Evolutionary conservation across 2,329 filamentous ascomycete species (phyloP).

Genomic region (Botrytis paeoniae): DNA sequence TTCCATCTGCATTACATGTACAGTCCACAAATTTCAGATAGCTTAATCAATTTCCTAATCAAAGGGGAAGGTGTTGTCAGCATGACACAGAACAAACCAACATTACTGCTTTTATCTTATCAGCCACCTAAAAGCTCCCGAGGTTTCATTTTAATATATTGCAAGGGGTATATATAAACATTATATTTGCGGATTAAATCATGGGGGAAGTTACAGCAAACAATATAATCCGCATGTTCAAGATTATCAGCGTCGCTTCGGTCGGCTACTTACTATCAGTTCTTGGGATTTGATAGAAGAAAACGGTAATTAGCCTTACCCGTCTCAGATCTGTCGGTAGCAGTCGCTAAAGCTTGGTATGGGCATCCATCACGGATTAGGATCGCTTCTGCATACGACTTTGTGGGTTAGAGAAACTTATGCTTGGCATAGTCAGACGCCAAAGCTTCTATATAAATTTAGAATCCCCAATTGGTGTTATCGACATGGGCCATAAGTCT

Average conservation of each 20-base stretch:
- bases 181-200: neutral
- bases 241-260: neutral
- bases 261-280: neutral
- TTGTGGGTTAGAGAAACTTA: neutral
- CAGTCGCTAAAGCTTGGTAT: neutral
- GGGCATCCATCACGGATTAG: neutral
- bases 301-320: neutral
- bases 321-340: neutral
- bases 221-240: neutral
- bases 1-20: no score
- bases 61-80: neutral
- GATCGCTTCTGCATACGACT: neutral
- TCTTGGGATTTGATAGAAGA: neutral
- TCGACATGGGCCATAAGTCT: neutral
- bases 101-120: neutral
- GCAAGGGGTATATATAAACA: neutral
- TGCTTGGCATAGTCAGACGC: neutral
- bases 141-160: neutral
- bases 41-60: neutral
- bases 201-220: neutral
- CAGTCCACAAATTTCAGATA: neutral
- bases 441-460: neutral
- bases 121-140: neutral
- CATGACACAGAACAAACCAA: neutral
- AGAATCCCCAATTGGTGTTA: neutral